Evolutionary conservation across 1,139 yeast species (phyloP), one percentile per base, ranked within the genome.

Genomic region (Taiozyma sp.): DNA sequence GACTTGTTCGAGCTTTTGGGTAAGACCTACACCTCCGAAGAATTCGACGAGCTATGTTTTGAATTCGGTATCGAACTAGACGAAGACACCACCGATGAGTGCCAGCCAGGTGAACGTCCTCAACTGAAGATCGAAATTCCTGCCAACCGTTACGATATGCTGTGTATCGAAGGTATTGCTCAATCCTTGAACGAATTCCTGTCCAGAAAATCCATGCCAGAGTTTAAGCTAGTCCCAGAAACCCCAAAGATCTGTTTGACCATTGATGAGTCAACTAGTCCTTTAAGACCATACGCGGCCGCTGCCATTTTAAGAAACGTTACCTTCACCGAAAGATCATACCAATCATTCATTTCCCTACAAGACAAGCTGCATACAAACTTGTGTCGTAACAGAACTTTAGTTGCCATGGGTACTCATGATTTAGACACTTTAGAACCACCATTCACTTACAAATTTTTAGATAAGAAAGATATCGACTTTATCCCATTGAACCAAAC

Each of bases 341-440:
- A 95, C 69, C 96, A 89, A 54, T 92, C 98, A 5, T 95, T 95
- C 76, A 93, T 95, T 66, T 86, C 96, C 32, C 77, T 95, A 62
- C 99, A 95, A 73, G 99, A 95, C 70, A 95, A 95, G 72, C 78
- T 95, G 60, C 99, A 95, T 73, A 78, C 96, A 55, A 95, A 95
- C 70, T 76, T 95, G 66, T 93, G 99, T 72, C 92, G 99, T 76
- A 88, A 92, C 72, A 87, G 99, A 77, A 86, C 97, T 44, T 80
- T 95, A 64, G 99, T 93, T 50, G 98, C 99, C 53, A 91, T 92
- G 77, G 99, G 99, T 63, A 95, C 99, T 53, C 99, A 95, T 68
- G 98, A 95, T 72, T 75, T 87, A 56, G 96, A 89, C 68, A 81
- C 87, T 48, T 74, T 93, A 60, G 70, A 80, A 45, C 90, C 93